A percentile compares a stretch with the other conserved stretches of the same genome.
Conservation (phyloP, 805 yeast species). For the Zygotorulaspora danielsina region DNA sequence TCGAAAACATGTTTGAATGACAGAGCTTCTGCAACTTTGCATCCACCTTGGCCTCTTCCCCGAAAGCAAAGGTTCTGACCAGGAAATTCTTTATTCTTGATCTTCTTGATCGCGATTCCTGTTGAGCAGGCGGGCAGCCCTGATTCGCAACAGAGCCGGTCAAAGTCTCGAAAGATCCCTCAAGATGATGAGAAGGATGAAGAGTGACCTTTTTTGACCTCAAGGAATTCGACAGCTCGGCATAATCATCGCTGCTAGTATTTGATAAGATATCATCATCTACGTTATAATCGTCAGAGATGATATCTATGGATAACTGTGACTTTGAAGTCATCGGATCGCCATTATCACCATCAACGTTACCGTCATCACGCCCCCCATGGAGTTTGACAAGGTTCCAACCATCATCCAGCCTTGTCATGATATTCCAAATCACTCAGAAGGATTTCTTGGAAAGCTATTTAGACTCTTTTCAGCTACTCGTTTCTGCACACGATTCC, state of each 20-base stretch:
- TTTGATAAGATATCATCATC: constrained; percentile 24
- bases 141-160: constrained; percentile 13
- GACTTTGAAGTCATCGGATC: constrained; percentile 10
- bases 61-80: not conserved
- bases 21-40: not conserved
- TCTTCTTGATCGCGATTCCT: not conserved
- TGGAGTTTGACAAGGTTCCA: constrained; percentile 16
- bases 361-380: constrained; percentile 1
- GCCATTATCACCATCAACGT: constrained; percentile 2
- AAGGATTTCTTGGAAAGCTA: no score
- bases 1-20: not conserved
- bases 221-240: constrained; percentile 10
- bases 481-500: no score
- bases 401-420: constrained; percentile 12
- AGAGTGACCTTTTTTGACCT: constrained; percentile 3
- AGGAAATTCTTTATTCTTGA: not conserved
- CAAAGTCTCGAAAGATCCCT: constrained; percentile 16
- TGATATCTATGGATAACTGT: constrained; percentile 8
- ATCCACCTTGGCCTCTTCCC: not conserved
- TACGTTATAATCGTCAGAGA: constrained; percentile 13
- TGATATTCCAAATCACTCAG: not conserved
- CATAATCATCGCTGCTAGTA: constrained; percentile 22
- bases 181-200: constrained; percentile 2
- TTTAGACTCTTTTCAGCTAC: no score
- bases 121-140: not conserved